Conservation (phyloP, 768 basidiomycete species). For the Lanmaoa pseudosensibilis region DNA sequence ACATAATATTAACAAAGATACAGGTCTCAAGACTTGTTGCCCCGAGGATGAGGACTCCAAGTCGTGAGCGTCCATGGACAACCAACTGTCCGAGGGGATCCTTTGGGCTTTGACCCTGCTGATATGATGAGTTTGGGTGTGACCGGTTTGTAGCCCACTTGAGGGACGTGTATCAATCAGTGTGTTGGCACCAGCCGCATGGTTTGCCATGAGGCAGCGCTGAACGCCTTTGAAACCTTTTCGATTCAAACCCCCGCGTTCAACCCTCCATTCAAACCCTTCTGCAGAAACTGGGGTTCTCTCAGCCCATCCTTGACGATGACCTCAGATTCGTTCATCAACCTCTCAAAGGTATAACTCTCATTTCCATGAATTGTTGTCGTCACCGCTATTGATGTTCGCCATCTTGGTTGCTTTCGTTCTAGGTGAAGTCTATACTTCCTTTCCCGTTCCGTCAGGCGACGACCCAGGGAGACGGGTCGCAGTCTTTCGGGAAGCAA, state of each 20-base stretch:
- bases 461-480: background rate
- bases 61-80: constrained; percentile 1
- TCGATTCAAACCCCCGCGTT: constrained; percentile 1
- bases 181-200: constrained; percentile 12
- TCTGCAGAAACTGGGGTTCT: constrained; percentile 3
- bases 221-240: constrained; percentile 2
- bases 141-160: background rate
- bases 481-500: background rate
- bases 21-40: background rate
- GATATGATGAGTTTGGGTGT: background rate
- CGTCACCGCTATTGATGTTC: background rate
- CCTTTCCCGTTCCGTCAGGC: background rate
- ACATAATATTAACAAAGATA: constrained; percentile 4
- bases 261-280: constrained; percentile 7
- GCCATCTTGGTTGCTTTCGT: background rate
- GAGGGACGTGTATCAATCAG: constrained; percentile 12
- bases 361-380: background rate
- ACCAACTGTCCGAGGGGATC: constrained; percentile 6
- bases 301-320: constrained; percentile 5
- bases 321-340: constrained; percentile 3
- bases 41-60: background rate
- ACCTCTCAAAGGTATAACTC: constrained; percentile 12
- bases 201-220: constrained; percentile 26
- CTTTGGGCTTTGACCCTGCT: constrained; percentile 6
- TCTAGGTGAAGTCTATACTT: constrained; percentile 5